A percentile compares a stretch with the other conserved stretches of the same genome.
phyloP scores from a whole-genome alignment of 352 stramenopile genomes.

The Plasmopara halstedii region DNA sequence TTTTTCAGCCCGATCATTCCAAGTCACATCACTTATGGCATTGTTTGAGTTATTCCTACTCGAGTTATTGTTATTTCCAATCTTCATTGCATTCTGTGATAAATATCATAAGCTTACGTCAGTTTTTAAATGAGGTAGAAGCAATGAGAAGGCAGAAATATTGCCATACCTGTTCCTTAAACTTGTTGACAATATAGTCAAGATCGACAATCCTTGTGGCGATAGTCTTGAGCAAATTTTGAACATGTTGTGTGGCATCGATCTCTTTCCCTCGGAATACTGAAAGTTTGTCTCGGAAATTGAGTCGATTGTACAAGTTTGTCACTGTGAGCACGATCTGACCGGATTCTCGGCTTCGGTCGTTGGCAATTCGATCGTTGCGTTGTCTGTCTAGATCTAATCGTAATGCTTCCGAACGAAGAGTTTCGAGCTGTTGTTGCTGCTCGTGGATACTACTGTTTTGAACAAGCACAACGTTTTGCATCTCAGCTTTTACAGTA shows the following conservation, averaged over 20 bases:
- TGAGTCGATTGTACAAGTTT: constrained; percentile 87
- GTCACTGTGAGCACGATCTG: constrained; percentile 88
- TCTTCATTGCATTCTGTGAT: constrained; percentile 10
- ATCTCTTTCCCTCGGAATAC: constrained; percentile 67
- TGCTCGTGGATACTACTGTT: constrained; percentile 79
- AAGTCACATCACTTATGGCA: constrained; percentile 1
- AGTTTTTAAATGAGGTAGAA: background rate
- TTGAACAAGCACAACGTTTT: constrained; percentile 78
- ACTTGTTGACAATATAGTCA: constrained; percentile 77
- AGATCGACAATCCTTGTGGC: constrained; percentile 73
- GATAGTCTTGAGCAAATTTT: constrained; percentile 72
- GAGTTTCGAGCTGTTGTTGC: constrained; percentile 72
- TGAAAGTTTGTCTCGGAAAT: constrained; percentile 64
- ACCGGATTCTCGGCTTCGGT: constrained; percentile 76
- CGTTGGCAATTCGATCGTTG: constrained; percentile 69
- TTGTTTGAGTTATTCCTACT: constrained; percentile 3
- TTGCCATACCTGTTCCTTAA: constrained; percentile 40
- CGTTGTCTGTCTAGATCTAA: constrained; percentile 78
- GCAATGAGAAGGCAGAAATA: background rate
- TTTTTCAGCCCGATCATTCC: constrained; percentile 6
- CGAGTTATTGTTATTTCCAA: constrained; percentile 11
- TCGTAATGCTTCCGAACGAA: constrained; percentile 69
- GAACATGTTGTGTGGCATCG: constrained; percentile 67
- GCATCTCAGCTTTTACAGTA: constrained; percentile 71
- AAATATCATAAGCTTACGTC: background rate